Conservation (phyloP, 495 filamentous ascomycete species). For the Xylaria palmicola region DNA sequence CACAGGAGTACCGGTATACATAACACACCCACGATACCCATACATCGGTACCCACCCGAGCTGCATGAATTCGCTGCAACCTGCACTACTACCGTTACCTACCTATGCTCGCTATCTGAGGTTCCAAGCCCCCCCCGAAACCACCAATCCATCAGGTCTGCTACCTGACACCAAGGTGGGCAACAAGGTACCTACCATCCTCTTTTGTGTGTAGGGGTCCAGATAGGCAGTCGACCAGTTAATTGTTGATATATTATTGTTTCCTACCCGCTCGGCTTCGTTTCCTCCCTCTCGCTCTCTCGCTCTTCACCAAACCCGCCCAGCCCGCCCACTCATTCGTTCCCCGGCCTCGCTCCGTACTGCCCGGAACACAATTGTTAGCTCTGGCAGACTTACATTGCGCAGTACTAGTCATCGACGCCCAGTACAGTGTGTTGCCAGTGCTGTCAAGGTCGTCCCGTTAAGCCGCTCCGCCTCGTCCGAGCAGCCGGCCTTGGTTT, state of each 20-base stretch:
- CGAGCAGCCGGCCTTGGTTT: neutral
- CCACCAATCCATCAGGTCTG: conserved; percentile 11
- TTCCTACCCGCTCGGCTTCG: conserved; percentile 11
- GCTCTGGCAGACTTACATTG: neutral
- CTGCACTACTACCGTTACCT: conserved; percentile 11
- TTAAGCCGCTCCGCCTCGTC: conserved; percentile 5
- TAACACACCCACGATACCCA: too few relatives aligned
- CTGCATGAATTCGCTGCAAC: conserved; percentile 16
- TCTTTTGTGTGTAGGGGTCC: conserved; percentile 9
- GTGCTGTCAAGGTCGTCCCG: neutral
- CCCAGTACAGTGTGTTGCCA: neutral
- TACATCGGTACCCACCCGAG: conserved; percentile 6
- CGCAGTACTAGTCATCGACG: neutral
- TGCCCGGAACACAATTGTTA: neutral
- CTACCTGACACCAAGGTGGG: conserved; percentile 3
- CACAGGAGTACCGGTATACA: too few relatives aligned
- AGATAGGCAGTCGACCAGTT: neutral
- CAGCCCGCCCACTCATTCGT: neutral
- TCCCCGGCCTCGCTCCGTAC: neutral
- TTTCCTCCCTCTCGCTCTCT: conserved; percentile 1
- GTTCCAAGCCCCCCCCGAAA: conserved; percentile 16
- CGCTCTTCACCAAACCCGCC: neutral
- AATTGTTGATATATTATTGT: conserved; percentile 15
- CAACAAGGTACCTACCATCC: conserved; percentile 15
- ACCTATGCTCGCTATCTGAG: conserved; percentile 12